Conservation (phyloP, 2,329 filamentous ascomycete species). For the Neonectria sp. region DNA sequence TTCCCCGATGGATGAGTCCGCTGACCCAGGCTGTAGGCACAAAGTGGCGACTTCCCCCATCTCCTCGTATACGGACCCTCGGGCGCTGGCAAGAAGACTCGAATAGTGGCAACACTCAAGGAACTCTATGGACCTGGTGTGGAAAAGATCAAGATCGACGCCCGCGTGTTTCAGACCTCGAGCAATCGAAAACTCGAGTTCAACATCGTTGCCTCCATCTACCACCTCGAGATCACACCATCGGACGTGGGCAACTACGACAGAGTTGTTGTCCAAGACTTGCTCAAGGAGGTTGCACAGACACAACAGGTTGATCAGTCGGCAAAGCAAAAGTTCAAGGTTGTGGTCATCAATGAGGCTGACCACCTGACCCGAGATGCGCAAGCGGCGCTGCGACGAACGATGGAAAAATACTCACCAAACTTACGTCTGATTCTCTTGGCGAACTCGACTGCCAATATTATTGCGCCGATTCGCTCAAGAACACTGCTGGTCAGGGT, state of each 20-base stretch:
- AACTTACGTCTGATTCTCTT: slow-evolving; percentile 93
- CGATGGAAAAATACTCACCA: slow-evolving; percentile 99
- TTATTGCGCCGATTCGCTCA: slow-evolving; percentile 97
- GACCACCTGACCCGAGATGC: slow-evolving; percentile 95
- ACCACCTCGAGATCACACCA: slow-evolving; percentile 98
- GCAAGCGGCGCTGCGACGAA: slow-evolving; percentile 92
- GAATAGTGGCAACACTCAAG: slow-evolving; percentile 94
- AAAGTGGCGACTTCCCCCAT: slow-evolving; percentile 98
- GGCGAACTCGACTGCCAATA: slow-evolving; percentile 97
- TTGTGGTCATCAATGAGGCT: slow-evolving; percentile 99
- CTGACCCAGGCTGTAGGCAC: slow-evolving; percentile 74
- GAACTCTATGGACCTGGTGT: slow-evolving; percentile 96
- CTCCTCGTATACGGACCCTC: slow-evolving; percentile 97
- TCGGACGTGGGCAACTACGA: slow-evolving; percentile 98
- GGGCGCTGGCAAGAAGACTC: slow-evolving; percentile 97
- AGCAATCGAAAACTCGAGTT: slow-evolving; percentile 98
- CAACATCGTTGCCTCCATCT: slow-evolving; percentile 97
- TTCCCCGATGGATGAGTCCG: slow-evolving; percentile 7
- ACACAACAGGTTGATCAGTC: slow-evolving; percentile 98
- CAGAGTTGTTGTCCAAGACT: slow-evolving; percentile 93
- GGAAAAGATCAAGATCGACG: slow-evolving; percentile 99
- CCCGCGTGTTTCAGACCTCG: slow-evolving; percentile 94
- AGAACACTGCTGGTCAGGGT: slow-evolving; percentile 93
- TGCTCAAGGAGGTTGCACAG: slow-evolving; percentile 97
- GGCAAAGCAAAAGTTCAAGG: slow-evolving; percentile 95